A percentile compares a stretch with the other conserved stretches of the same genome.
Evolutionary conservation across 805 yeast genomes (phyloP).

Genomic region (Danielozyma ontarioensis): DNA sequence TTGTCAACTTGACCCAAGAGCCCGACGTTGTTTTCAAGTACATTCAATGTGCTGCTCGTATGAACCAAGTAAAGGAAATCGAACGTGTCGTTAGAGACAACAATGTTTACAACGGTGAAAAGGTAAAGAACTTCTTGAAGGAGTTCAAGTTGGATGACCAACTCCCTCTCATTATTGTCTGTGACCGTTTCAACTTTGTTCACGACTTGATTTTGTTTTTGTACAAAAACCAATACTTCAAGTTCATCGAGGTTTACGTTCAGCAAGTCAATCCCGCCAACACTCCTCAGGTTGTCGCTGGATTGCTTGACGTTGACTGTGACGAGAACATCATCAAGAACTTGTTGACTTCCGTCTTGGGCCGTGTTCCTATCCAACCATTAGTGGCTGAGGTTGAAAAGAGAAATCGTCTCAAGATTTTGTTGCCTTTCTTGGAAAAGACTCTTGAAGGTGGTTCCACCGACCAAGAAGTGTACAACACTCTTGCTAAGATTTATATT

Average conservation of each 20-base stretch:
- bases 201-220: constrained; percentile 91
- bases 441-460: constrained; percentile 77
- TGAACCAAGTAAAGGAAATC: constrained; percentile 88
- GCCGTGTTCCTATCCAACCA: constrained; percentile 89
- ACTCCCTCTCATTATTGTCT: constrained; percentile 91
- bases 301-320: constrained; percentile 93
- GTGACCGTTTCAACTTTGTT: constrained; percentile 86
- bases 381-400: constrained; percentile 93
- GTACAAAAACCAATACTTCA: constrained; percentile 93
- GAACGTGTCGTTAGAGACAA: constrained; percentile 95
- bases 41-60: constrained; percentile 87
- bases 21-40: constrained; percentile 94
- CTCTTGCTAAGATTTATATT: constrained; percentile 95
- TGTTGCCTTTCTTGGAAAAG: constrained; percentile 90
- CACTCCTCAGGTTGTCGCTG: constrained; percentile 96
- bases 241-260: constrained; percentile 95
- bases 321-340: constrained; percentile 84
- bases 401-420: constrained; percentile 86
- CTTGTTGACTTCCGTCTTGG: constrained; percentile 77
- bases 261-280: constrained; percentile 95
- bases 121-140: constrained; percentile 93
- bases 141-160: constrained; percentile 93
- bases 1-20: constrained; percentile 90
- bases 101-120: constrained; percentile 92
- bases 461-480: constrained; percentile 89